Evolutionary conservation across 2,329 filamentous ascomycete species (phyloP).

Genomic region (Penicillium sp.): DNA sequence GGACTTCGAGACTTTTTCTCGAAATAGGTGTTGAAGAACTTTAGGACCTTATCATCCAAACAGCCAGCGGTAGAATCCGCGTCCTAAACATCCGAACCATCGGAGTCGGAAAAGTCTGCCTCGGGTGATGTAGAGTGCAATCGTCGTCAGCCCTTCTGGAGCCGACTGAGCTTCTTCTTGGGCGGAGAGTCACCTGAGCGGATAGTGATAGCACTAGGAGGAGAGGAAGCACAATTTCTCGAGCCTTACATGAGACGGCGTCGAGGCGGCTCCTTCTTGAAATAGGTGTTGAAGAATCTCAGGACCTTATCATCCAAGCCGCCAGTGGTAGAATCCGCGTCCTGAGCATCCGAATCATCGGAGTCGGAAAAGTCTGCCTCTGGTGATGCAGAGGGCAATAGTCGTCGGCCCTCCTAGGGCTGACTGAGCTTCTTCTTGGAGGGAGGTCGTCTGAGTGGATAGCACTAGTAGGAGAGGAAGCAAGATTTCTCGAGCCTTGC

Average conservation of each 20-base stretch:
- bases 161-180: constrained; percentile 33
- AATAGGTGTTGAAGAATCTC: constrained; percentile 77
- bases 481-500: constrained; percentile 33
- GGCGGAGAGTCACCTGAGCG: constrained; percentile 18
- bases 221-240: constrained; percentile 28
- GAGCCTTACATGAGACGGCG: constrained; percentile 39
- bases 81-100: constrained; percentile 41
- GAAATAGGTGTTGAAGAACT: constrained; percentile 82
- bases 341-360: constrained; percentile 42
- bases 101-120: constrained; percentile 41
- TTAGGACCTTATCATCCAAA: constrained; percentile 58
- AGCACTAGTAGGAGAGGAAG: constrained; percentile 23
- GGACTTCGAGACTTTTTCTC: too few species aligned
- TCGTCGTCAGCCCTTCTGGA: constrained; percentile 48
- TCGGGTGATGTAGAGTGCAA: constrained; percentile 30
- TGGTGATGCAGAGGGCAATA: constrained; percentile 33
- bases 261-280: too few species aligned
- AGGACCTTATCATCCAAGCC: constrained; percentile 58
- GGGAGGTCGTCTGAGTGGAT: constrained; percentile 17
- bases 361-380: constrained; percentile 41
- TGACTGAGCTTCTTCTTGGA: constrained; percentile 33
- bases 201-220: constrained; percentile 16
- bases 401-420: constrained; percentile 47
- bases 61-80: constrained; percentile 40
- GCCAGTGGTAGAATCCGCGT: constrained; percentile 39